Conservation (phyloP, 768 basidiomycete species). For the Leccinum obscurum region DNA sequence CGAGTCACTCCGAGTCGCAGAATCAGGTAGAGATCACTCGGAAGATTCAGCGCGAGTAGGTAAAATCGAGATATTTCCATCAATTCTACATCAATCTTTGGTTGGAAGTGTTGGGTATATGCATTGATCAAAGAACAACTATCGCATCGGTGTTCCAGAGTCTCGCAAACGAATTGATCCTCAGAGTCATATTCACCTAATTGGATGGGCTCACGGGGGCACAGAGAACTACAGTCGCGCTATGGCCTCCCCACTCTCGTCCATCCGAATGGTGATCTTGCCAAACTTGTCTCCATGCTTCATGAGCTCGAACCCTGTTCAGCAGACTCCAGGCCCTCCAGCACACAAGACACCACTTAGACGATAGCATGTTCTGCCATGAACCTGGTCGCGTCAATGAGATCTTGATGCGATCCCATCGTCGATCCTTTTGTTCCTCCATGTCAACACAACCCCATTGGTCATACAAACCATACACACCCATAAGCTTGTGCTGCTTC, state of each 20-base stretch:
- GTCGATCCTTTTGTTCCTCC: conserved; percentile 59
- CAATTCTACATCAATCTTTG: too few species aligned
- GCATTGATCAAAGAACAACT: not conserved
- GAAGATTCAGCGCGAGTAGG: too few species aligned
- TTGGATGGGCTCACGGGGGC: not conserved
- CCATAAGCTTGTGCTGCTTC: conserved; percentile 71
- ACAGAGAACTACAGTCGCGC: conserved; percentile 24
- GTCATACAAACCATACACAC: conserved; percentile 38
- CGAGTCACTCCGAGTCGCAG: too few species aligned
- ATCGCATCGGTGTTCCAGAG: conserved; percentile 1
- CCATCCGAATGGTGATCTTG: conserved; percentile 65
- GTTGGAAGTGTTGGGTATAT: too few species aligned
- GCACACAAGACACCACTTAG: conserved; percentile 67
- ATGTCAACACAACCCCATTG: conserved; percentile 14
- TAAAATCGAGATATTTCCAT: too few species aligned
- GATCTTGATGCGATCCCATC: conserved; percentile 78
- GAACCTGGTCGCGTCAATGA: conserved; percentile 72
- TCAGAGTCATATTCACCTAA: not conserved
- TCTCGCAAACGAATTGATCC: not conserved
- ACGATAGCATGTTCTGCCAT: conserved; percentile 62
- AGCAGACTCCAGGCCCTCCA: conserved; percentile 62
- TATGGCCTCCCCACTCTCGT: conserved; percentile 20
- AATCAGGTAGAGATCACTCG: too few species aligned
- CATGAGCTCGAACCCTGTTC: conserved; percentile 75
- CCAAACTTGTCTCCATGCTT: conserved; percentile 65